These are phyloP conservation scores for Lagenaria siceraria DNA, from an alignment of 306 rosid species.

Conservation along the genomic window DNA sequence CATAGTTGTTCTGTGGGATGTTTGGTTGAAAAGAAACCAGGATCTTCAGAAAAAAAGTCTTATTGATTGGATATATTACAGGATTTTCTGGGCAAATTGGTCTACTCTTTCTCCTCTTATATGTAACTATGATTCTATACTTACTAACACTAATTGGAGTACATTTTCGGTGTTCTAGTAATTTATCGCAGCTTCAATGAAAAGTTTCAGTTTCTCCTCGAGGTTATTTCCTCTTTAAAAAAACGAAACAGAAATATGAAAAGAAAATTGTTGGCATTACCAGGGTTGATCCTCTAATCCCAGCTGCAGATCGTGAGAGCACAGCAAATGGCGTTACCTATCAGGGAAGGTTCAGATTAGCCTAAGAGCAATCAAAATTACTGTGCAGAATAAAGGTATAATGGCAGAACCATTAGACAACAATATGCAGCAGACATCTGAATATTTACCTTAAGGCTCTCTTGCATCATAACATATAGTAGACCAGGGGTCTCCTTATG, in stretches of 20 bases:
- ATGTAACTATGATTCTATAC: not conserved
- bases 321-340: slow-evolving; percentile 89
- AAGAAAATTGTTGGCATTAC: slow-evolving; percentile 28
- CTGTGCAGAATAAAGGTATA: not conserved
- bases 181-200: not conserved
- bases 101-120: not conserved
- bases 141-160: not conserved
- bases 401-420: not conserved
- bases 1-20: not conserved
- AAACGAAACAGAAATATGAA: not conserved
- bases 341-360: slow-evolving; percentile 1
- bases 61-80: not conserved
- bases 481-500: slow-evolving; percentile 94
- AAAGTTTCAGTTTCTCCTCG: not conserved
- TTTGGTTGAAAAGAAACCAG: not conserved
- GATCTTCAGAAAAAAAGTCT: not conserved
- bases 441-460: slow-evolving; percentile 67
- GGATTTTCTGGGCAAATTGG: not conserved
- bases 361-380: not conserved
- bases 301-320: slow-evolving; percentile 90
- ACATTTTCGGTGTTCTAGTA: not conserved
- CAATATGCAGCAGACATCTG: not conserved
- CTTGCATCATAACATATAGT: slow-evolving; percentile 75
- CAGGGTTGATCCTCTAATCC: slow-evolving; percentile 88
- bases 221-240: not conserved